These are phyloP conservation scores for Hanseniaspora meyeri DNA, from an alignment of 805 yeast species.

Conservation along the genomic window DNA sequence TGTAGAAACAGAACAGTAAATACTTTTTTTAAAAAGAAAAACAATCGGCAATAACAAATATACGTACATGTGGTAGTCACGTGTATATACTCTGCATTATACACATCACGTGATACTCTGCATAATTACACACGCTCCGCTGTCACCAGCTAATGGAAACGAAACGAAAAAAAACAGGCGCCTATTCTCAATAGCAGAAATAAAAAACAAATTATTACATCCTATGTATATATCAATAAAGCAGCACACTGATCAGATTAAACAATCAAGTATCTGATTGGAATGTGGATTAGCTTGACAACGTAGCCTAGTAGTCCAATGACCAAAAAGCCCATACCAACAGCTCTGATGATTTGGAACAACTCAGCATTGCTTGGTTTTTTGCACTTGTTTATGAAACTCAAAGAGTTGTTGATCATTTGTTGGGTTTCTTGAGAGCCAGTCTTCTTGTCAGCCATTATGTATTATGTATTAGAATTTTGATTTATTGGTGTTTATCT, in stretches of 20 bases:
- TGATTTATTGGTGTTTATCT: no score
- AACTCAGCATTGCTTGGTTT: constrained; percentile 87
- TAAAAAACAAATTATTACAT: no score
- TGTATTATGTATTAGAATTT: background rate
- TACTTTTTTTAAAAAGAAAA: no score
- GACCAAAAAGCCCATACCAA: constrained; percentile 90
- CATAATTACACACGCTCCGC: no score
- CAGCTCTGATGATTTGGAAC: constrained; percentile 80
- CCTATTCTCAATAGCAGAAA: background rate
- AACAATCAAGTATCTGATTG: constrained; percentile 90
- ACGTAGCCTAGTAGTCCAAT: constrained; percentile 97
- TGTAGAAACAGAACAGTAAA: no score
- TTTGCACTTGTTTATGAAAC: constrained; percentile 80
- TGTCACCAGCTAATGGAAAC: no score
- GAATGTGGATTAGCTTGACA: constrained; percentile 87
- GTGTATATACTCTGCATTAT: no score
- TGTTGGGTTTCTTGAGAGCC: constrained; percentile 78
- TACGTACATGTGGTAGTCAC: no score
- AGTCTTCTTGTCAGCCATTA: constrained; percentile 38
- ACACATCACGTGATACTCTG: no score
- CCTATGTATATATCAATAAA: background rate
- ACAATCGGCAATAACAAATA: no score
- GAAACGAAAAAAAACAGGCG: background rate
- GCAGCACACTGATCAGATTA: constrained; percentile 27
- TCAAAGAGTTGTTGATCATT: constrained; percentile 80